Evolutionary conservation across 495 filamentous ascomycete genomes (phyloP).

Genomic region (Daldinia caldariorum): DNA sequence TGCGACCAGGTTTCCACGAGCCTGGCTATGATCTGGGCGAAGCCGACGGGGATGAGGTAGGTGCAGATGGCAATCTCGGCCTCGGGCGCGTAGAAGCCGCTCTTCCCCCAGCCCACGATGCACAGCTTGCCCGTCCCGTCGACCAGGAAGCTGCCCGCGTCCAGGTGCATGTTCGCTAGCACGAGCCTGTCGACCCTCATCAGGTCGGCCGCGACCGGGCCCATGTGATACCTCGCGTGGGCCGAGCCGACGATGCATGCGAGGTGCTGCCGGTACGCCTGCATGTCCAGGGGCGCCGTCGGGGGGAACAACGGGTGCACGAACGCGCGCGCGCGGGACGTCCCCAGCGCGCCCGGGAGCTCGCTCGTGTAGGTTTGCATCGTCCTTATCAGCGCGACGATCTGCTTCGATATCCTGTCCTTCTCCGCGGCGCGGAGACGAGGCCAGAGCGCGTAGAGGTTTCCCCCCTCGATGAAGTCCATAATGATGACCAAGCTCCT

Average conservation of each 20-base stretch:
- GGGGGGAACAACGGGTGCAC: background rate
- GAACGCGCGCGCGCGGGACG: background rate
- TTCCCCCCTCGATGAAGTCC: conserved; percentile 16
- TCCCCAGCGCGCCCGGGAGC: conserved; percentile 3
- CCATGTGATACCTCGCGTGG: background rate
- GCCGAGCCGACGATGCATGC: no score
- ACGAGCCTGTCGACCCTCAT: background rate
- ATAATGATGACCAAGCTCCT: conserved; percentile 19
- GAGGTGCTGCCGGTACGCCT: background rate
- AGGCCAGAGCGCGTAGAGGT: conserved; percentile 12
- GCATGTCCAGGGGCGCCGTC: background rate
- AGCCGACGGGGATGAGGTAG: background rate
- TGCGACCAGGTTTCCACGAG: background rate
- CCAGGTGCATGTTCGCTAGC: conserved; percentile 25
- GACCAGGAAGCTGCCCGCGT: conserved; percentile 20
- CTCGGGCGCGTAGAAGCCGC: conserved; percentile 16
- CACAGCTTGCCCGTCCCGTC: background rate
- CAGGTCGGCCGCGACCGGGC: no score
- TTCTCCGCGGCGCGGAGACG: background rate
- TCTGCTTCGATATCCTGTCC: background rate
- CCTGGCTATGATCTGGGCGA: background rate
- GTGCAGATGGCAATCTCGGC: conserved; percentile 18
- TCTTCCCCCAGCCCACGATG: conserved; percentile 24
- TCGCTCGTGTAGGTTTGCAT: conserved; percentile 8
- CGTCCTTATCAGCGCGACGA: background rate